phyloP scores from a whole-genome alignment of 257 asterid genomes.

The Scutellaria galericulata region DNA sequence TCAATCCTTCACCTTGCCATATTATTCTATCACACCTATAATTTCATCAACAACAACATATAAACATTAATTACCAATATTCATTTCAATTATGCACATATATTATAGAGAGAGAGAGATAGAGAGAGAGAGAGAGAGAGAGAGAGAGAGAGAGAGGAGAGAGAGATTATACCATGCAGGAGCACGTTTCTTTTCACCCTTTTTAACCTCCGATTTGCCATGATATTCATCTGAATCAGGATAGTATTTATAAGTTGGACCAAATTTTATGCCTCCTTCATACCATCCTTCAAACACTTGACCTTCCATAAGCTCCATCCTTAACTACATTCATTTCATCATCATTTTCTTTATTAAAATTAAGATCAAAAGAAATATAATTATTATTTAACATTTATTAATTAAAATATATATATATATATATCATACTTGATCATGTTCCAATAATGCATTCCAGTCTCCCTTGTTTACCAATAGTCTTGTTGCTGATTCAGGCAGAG shows the following conservation, averaged over 20 bases:
- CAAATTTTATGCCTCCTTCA: constrained; percentile 63
- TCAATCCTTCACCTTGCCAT: constrained; percentile 66
- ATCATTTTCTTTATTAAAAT: background rate
- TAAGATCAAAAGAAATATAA: background rate
- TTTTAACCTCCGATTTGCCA: constrained; percentile 44
- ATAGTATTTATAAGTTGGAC: constrained; percentile 67
- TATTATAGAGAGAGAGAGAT: too few species aligned
- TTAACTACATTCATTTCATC: constrained; percentile 43
- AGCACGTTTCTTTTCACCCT: constrained; percentile 58
- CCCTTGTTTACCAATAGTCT: constrained; percentile 47
- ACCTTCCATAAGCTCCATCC: constrained; percentile 56
- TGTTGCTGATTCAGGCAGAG: constrained; percentile 60
- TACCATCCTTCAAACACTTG: constrained; percentile 68
- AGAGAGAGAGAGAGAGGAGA: too few species aligned
- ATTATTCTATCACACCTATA: constrained; percentile 76
- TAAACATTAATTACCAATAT: too few species aligned
- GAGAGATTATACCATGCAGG: constrained; percentile 61
- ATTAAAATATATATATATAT: too few species aligned
- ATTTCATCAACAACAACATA: background rate
- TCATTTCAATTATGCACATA: too few species aligned
- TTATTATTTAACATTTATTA: too few species aligned
- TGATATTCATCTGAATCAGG: constrained; percentile 55
- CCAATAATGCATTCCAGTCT: constrained; percentile 54
- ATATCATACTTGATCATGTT: constrained; percentile 64
- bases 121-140: too few species aligned